Percentiles rank a stretch among this genome's conserved stretches.
phyloP scores from a whole-genome alignment of 768 basidiomycete genomes.

The Tylopilus balloui region DNA sequence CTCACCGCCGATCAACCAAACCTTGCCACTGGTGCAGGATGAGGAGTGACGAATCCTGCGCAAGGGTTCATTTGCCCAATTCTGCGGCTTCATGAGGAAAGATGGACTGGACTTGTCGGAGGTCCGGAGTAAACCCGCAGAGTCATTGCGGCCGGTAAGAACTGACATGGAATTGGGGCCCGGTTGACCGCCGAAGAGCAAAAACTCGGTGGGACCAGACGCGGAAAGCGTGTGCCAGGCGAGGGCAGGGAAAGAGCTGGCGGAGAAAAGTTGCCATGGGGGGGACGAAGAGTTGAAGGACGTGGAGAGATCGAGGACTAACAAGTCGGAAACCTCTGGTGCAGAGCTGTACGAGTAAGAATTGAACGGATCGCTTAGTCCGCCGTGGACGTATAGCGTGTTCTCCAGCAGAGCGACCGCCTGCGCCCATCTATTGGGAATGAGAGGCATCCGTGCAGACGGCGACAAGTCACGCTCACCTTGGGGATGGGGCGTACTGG shows the following conservation, averaged over 20 bases:
- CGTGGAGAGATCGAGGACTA: constrained; percentile 59
- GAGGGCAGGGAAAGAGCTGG: constrained; percentile 51
- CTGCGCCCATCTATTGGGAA: constrained; percentile 74
- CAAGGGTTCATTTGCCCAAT: constrained; percentile 64
- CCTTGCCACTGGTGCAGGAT: constrained; percentile 44
- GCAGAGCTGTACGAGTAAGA: constrained; percentile 70
- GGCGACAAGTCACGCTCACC: constrained; percentile 10
- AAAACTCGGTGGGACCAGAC: constrained; percentile 46
- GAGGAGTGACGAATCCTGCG: constrained; percentile 76
- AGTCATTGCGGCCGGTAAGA: constrained; percentile 53
- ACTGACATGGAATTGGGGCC: constrained; percentile 53
- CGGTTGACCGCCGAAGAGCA: constrained; percentile 76
- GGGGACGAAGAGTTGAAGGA: constrained; percentile 58
- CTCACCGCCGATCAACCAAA: constrained; percentile 77
- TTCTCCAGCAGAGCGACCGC: constrained; percentile 56
- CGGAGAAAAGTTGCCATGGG: constrained; percentile 61
- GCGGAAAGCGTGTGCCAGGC: constrained; percentile 81
- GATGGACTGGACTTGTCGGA: constrained; percentile 33
- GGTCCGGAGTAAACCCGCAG: constrained; percentile 54
- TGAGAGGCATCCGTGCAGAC: constrained; percentile 5
- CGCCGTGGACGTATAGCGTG: constrained; percentile 71
- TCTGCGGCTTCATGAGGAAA: constrained; percentile 45
- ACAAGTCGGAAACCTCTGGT: constrained; percentile 64
- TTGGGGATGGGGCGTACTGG: constrained; percentile 24
- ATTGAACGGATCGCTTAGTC: constrained; percentile 70